Conservation (phyloP, 1,284 basidiomycete species). For the Pseudozyma thailandica region DNA sequence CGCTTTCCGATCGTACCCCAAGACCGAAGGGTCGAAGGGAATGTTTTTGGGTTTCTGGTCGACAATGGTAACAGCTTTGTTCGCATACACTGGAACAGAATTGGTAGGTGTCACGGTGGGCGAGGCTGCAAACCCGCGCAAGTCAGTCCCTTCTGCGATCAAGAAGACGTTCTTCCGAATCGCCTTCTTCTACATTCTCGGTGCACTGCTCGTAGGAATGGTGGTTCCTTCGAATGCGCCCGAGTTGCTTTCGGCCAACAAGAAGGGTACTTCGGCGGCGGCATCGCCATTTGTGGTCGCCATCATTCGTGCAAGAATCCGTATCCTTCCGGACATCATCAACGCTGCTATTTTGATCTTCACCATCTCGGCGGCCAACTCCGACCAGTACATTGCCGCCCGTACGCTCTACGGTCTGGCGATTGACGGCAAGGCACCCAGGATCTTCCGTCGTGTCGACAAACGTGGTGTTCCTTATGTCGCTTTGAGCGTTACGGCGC, state of each 20-base stretch:
- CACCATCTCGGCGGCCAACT: slow-evolving; percentile 70
- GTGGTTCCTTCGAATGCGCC: slow-evolving; percentile 56
- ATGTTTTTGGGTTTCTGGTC: slow-evolving; percentile 57
- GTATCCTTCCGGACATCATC: slow-evolving; percentile 74
- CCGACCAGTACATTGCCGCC: slow-evolving; percentile 72
- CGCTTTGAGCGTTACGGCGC: slow-evolving; percentile 72
- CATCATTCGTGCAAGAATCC: slow-evolving; percentile 77
- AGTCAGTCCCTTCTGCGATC: slow-evolving; percentile 74
- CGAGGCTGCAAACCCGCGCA: slow-evolving; percentile 73
- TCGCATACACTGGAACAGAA: slow-evolving; percentile 76
- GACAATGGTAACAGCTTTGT: slow-evolving; percentile 68
- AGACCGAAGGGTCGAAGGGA: slow-evolving; percentile 56
- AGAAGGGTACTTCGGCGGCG: slow-evolving; percentile 60
- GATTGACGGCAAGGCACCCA: slow-evolving; percentile 72
- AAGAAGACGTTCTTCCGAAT: slow-evolving; percentile 73
- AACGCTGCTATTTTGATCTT: slow-evolving; percentile 69
- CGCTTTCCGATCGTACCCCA: slow-evolving; percentile 38
- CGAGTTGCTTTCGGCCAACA: slow-evolving; percentile 34
- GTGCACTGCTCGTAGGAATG: slow-evolving; percentile 71
- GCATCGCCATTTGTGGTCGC: slow-evolving; percentile 83
- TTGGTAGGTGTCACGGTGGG: slow-evolving; percentile 70
- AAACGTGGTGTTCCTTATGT: slow-evolving; percentile 70
- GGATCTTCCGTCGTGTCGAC: slow-evolving; percentile 72
- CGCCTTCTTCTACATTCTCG: slow-evolving; percentile 75
- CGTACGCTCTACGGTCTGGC: slow-evolving; percentile 73